Percentiles rank a stretch among this genome's conserved stretches.
These are phyloP conservation scores for Diaporthe sp. DNA, from an alignment of 2,329 filamentous ascomycete genomes.

Conservation along the genomic window DNA sequence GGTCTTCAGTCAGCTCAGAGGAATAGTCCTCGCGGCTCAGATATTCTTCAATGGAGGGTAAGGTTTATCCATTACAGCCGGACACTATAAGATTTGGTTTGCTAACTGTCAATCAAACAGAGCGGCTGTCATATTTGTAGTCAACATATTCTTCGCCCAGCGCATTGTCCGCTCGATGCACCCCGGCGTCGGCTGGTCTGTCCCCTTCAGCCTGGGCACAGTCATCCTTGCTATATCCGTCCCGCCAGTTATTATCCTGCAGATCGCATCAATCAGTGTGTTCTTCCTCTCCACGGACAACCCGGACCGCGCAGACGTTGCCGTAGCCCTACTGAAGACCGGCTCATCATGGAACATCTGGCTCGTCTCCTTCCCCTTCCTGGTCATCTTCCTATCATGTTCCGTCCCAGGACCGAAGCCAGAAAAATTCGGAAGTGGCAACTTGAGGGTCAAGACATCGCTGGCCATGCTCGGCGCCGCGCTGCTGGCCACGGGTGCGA, in stretches of 20 bases:
- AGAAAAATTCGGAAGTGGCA: slow-evolving; percentile 52
- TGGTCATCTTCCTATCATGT: slow-evolving; percentile 45
- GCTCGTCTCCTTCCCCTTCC: slow-evolving; percentile 45
- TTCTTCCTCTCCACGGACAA: slow-evolving; percentile 46
- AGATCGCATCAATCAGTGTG: slow-evolving; percentile 49
- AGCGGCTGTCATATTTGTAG: slow-evolving; percentile 52
- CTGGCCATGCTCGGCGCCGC: slow-evolving; percentile 46
- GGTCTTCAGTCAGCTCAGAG: slow-evolving; percentile 47
- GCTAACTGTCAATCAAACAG: slow-evolving; percentile 42
- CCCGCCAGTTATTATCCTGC: slow-evolving; percentile 49
- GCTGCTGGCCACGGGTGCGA: slow-evolving; percentile 43
- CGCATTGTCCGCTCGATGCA: slow-evolving; percentile 56
- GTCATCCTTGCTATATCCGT: slow-evolving; percentile 48
- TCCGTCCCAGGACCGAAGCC: slow-evolving; percentile 48
- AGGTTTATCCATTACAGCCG: slow-evolving; percentile 13
- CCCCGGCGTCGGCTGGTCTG: slow-evolving; percentile 53
- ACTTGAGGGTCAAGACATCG: slow-evolving; percentile 48
- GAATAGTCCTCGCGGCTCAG: slow-evolving; percentile 52
- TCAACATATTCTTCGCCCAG: slow-evolving; percentile 57
- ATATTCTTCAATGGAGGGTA: slow-evolving; percentile 55
- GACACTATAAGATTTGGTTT: neutral
- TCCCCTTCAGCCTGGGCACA: slow-evolving; percentile 45
- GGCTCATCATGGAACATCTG: slow-evolving; percentile 45
- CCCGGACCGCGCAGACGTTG: slow-evolving; percentile 36
- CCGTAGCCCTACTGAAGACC: slow-evolving; percentile 42